Percentiles rank a stretch among this genome's conserved stretches.
Evolutionary conservation across 2,329 filamentous ascomycete genomes (phyloP).

Genomic region (Diaporthe citrichinensis): DNA sequence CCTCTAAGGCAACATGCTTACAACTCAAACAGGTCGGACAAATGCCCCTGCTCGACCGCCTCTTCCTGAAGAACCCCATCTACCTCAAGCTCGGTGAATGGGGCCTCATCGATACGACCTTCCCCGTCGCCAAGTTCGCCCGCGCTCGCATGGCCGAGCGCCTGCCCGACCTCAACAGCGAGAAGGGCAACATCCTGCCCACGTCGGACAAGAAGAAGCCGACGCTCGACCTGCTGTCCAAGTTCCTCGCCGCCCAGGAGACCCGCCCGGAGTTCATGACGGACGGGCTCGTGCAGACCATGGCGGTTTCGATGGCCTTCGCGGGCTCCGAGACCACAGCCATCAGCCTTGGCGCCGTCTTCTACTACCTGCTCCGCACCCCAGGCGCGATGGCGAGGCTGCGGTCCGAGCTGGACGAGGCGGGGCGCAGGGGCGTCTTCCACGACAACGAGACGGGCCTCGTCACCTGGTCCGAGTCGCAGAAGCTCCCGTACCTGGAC

Average conservation of each 20-base stretch:
- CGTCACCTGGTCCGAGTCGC: constrained; percentile 77
- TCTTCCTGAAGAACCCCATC: constrained; percentile 83
- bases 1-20: constrained; percentile 15
- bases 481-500: constrained; percentile 81
- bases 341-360: constrained; percentile 47
- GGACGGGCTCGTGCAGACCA: constrained; percentile 77
- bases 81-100: constrained; percentile 77
- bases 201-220: constrained; percentile 56
- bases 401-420: constrained; percentile 52
- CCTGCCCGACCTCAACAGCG: constrained; percentile 59
- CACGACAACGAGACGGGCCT: constrained; percentile 62
- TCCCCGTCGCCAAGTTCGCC: constrained; percentile 81
- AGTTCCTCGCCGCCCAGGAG: constrained; percentile 78
- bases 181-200: constrained; percentile 55
- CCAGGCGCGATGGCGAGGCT: constrained; percentile 44
- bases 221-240: constrained; percentile 75
- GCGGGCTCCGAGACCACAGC: constrained; percentile 49
- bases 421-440: constrained; percentile 34
- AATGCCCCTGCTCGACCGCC: constrained; percentile 76
- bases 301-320: constrained; percentile 68
- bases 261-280: constrained; percentile 80
- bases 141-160: constrained; percentile 77
- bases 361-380: constrained; percentile 47
- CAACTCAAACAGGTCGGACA: constrained; percentile 71
- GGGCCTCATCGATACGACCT: constrained; percentile 77